Conservation (phyloP, 441 rosid species). For the Adansonia gregorii region DNA sequence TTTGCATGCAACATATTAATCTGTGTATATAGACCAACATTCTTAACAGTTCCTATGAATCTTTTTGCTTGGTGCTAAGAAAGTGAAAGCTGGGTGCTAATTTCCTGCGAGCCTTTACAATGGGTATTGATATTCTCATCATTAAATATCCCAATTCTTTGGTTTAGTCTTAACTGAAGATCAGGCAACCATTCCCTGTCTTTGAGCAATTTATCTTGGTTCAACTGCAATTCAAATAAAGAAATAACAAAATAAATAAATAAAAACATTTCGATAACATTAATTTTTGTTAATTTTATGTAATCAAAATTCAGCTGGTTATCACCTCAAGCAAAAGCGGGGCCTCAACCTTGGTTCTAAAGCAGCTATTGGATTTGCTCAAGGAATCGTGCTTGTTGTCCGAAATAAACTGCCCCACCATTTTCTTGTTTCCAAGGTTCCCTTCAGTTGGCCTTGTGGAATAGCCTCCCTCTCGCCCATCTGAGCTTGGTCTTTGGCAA, state of each 20-base stretch:
- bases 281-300: not conserved
- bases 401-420: constrained; percentile 29
- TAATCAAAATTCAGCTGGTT: not conserved
- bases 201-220: constrained; percentile 33
- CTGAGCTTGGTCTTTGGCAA: constrained; percentile 1
- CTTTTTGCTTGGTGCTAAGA: constrained; percentile 29
- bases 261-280: not conserved
- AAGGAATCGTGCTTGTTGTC: constrained; percentile 9
- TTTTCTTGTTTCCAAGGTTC: constrained; percentile 13
- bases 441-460: constrained; percentile 20
- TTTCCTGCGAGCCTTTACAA: constrained; percentile 36
- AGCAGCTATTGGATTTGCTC: constrained; percentile 25
- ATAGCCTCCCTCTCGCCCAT: not conserved
- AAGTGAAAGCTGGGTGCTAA: constrained; percentile 59
- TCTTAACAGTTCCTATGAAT: not conserved
- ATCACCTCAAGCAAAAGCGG: constrained; percentile 38
- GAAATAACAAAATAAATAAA: not conserved
- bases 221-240: constrained; percentile 32
- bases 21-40: not conserved
- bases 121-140: constrained; percentile 29
- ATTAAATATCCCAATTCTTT: constrained; percentile 30
- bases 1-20: not conserved
- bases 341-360: constrained; percentile 31
- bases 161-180: constrained; percentile 53
- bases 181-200: constrained; percentile 52